Conservation (phyloP, 257 asterid genomes). For the Solanum infundibuliforme region DNA sequence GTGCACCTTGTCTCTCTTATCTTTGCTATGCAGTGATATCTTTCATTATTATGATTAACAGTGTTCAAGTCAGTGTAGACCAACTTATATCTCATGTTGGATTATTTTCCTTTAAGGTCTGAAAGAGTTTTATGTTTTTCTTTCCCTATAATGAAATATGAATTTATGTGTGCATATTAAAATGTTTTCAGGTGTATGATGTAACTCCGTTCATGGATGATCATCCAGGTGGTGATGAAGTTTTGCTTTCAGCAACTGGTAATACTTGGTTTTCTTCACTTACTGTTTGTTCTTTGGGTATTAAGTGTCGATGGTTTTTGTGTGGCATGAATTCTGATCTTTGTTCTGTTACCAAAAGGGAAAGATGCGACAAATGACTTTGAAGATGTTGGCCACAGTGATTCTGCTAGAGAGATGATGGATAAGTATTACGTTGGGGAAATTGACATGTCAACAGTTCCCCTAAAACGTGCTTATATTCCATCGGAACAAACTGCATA, state of each 20-base stretch:
- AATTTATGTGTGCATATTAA: not conserved
- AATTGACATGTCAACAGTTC: conserved; percentile 50
- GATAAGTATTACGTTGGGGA: conserved; percentile 57
- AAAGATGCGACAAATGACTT: conserved; percentile 81
- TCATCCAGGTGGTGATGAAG: conserved; percentile 96
- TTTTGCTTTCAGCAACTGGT: conserved; percentile 75
- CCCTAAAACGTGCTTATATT: conserved; percentile 39
- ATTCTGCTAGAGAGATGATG: conserved; percentile 59
- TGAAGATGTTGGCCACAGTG: conserved; percentile 83
- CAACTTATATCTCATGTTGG: not conserved
- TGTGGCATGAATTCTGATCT: not conserved
- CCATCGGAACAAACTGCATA: conserved; percentile 28
- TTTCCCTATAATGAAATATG: not conserved
- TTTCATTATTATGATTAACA: not conserved
- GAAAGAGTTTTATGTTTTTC: not conserved
- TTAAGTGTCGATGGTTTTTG: not conserved
- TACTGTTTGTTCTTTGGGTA: not conserved
- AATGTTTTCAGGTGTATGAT: conserved; percentile 57
- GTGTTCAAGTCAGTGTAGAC: not conserved
- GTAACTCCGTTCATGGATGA: conserved; percentile 91
- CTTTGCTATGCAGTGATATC: not conserved
- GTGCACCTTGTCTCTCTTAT: not conserved
- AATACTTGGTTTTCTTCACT: not conserved
- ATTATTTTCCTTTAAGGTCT: not conserved
- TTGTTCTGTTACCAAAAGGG: conserved; percentile 26